Evolutionary conservation across 306 rosid species (phyloP), one percentile per base, ranked within the genome.

Genomic region (Inga leiocalycina): DNA sequence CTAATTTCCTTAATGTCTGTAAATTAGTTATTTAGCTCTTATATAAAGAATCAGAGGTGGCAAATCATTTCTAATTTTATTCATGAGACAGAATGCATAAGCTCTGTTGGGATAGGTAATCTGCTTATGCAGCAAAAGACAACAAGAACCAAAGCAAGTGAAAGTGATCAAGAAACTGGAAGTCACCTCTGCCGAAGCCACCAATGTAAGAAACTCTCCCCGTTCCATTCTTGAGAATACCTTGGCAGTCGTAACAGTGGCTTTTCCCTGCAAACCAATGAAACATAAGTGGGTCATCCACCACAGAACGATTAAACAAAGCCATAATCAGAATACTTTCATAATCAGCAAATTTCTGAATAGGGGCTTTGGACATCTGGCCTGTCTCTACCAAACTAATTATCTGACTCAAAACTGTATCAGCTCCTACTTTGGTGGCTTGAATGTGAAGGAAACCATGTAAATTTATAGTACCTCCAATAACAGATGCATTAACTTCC

Each of bases 331-430:
- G 12, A 77, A 84, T 77, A 86, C 99, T 94, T 89, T 94, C 99
- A 88, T 90, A 97, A 84, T 97, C 99, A 69, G 99, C 99, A 88
- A 97, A 97, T 87, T 97, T 97, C 92, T 97, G 99, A 84, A 97
- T 97, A 43, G 98, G 99, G 71, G 99, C 99, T 86, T 97, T 97
- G 67, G 98, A 92, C 99, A 97, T 97, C 85, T 97, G 99, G 34
- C 98, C 99, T 32, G 94, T 89, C 94, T 97, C 99, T 61, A 97
- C 99, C 90, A 97, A 89, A 88, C 90, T 94, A 86, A 97, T 94
- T 81, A 97, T 97, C 93, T 97, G 98, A 88, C 90, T 94, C 87
- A 97, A 85, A 79, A 97, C 92, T 75, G 99, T 88, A 85, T 97
- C 95, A n/a, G 97, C 88, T 69, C 99, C 99, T 66, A 97, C 95